phyloP scores from a whole-genome alignment of 2,329 filamentous ascomycete genomes.

The Cladophialophora carrionii region DNA sequence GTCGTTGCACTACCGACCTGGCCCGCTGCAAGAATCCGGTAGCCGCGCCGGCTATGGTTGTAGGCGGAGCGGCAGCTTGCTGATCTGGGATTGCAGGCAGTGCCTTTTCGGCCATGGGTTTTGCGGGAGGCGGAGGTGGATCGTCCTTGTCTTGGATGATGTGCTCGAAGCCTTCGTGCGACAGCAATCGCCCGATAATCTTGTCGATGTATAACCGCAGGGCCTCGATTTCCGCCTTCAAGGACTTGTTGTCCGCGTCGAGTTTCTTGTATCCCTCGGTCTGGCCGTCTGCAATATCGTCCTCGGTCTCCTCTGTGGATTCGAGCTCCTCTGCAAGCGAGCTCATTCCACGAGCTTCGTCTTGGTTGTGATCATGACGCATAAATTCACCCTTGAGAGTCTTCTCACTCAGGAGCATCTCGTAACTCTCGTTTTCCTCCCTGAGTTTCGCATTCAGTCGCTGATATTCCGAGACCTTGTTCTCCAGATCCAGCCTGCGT shows the following conservation, averaged over 20 bases:
- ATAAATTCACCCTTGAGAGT: constrained; percentile 93
- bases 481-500: constrained; percentile 85
- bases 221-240: constrained; percentile 95
- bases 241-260: constrained; percentile 75
- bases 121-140: constrained; percentile 41
- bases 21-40: constrained; percentile 61
- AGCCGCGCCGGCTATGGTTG: constrained; percentile 62
- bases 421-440: constrained; percentile 99
- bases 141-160: constrained; percentile 52
- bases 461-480: constrained; percentile 83
- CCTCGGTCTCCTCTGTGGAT: constrained; percentile 52
- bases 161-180: constrained; percentile 92
- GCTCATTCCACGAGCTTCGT: constrained; percentile 53
- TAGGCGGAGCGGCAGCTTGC: constrained; percentile 72
- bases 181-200: constrained; percentile 92
- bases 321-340: constrained; percentile 88
- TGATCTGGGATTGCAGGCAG: constrained; percentile 71
- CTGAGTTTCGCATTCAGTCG: constrained; percentile 95
- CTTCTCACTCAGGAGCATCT: constrained; percentile 89
- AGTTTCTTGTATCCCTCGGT: constrained; percentile 66
- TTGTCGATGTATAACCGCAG: constrained; percentile 98
- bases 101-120: constrained; percentile 71
- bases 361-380: constrained; percentile 57
- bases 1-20: constrained; percentile 60
- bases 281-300: constrained; percentile 63